Evolutionary conservation across 768 basidiomycete genomes (phyloP).

Genomic region (Tylopilus vinaceipallidus): DNA sequence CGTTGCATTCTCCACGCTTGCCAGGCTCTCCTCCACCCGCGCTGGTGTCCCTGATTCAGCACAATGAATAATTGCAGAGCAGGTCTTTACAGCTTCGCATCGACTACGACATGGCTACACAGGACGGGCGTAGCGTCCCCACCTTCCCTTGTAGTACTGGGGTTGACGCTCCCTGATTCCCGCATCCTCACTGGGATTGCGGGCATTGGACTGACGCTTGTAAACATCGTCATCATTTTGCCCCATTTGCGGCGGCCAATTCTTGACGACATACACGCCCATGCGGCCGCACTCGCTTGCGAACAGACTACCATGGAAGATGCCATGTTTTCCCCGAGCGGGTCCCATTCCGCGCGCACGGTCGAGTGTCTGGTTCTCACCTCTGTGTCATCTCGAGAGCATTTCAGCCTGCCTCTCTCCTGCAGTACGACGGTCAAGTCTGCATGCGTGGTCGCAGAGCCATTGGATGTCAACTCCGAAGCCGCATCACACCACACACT

Average conservation of each 20-base stretch:
- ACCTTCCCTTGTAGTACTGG: slow-evolving; percentile 22
- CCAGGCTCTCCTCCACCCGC: background rate
- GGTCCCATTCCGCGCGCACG: no score
- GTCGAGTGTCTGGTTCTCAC: no score
- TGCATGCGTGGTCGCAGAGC: no score
- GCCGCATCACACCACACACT: no score
- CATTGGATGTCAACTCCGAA: no score
- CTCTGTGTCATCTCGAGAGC: no score
- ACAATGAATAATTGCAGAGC: slow-evolving; percentile 26
- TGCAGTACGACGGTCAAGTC: no score
- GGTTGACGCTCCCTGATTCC: slow-evolving; percentile 26
- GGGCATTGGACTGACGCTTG: slow-evolving; percentile 25
- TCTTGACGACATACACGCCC: slow-evolving; percentile 9
- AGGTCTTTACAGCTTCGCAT: slow-evolving; percentile 27
- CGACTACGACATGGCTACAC: slow-evolving; percentile 22
- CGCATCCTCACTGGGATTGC: slow-evolving; percentile 26
- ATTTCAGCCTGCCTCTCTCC: no score
- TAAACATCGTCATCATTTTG: slow-evolving; percentile 23
- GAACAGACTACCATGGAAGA: background rate
- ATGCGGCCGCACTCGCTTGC: background rate
- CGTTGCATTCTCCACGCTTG: no score
- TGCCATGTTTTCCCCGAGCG: no score
- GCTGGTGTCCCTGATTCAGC: slow-evolving; percentile 6
- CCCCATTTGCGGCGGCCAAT: slow-evolving; percentile 24
- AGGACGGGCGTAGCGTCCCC: slow-evolving; percentile 24